Evolutionary conservation across 495 filamentous ascomycete genomes (phyloP).

Genomic region (Hamigera avellanea): DNA sequence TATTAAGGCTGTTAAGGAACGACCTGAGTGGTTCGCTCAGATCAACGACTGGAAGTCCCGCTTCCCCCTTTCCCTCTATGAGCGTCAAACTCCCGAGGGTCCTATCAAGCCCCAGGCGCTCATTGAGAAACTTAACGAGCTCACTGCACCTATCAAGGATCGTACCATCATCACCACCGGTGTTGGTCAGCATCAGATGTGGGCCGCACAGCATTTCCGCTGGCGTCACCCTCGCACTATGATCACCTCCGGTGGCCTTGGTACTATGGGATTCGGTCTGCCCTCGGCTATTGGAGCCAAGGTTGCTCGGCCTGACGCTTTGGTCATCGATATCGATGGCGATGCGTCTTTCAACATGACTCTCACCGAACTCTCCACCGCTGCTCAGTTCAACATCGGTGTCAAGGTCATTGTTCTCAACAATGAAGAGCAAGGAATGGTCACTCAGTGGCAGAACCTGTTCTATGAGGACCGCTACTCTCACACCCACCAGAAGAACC

Average conservation of each 20-base stretch:
- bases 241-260: slow-evolving; percentile 84
- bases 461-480: slow-evolving; percentile 90
- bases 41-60: slow-evolving; percentile 81
- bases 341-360: slow-evolving; percentile 98
- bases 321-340: slow-evolving; percentile 91
- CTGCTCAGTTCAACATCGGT: slow-evolving; percentile 82
- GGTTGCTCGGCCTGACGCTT: slow-evolving; percentile 70
- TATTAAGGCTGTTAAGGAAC: slow-evolving; percentile 46
- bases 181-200: slow-evolving; percentile 97
- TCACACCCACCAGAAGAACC: slow-evolving; percentile 84
- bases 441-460: slow-evolving; percentile 89
- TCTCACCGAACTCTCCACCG: slow-evolving; percentile 80
- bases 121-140: slow-evolving; percentile 68
- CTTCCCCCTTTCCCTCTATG: slow-evolving; percentile 66
- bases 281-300: slow-evolving; percentile 91
- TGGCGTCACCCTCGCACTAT: slow-evolving; percentile 80
- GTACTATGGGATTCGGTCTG: slow-evolving; percentile 92
- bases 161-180: slow-evolving; percentile 79
- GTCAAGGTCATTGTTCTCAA: slow-evolving; percentile 88
- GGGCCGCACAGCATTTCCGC: slow-evolving; percentile 87
- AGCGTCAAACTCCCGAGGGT: slow-evolving; percentile 53
- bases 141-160: slow-evolving; percentile 63
- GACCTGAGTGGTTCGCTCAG: slow-evolving; percentile 79
- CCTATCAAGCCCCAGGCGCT: slow-evolving; percentile 83
- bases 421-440: slow-evolving; percentile 93